Evolutionary conservation across 2,329 filamentous ascomycete genomes (phyloP).

Genomic region (Aaosphaeria arxii): DNA sequence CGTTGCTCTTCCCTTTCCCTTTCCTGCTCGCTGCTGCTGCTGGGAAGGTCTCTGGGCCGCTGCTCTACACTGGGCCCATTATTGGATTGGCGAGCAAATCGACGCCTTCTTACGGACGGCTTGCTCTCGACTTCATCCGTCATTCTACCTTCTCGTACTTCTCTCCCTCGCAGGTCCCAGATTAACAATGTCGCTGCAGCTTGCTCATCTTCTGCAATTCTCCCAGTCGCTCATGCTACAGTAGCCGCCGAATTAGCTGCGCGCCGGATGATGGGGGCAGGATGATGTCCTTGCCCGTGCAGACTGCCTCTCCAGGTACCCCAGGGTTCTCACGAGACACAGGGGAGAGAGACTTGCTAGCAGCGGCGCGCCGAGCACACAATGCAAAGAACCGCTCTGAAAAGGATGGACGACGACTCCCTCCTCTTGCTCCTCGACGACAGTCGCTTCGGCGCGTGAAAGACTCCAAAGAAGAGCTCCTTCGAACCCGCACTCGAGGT

Average conservation of each 20-base stretch:
- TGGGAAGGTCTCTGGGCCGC: too few species aligned
- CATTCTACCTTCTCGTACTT: slow-evolving; percentile 10
- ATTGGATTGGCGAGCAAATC: too few species aligned
- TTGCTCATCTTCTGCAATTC: slow-evolving; percentile 17
- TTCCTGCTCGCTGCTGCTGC: slow-evolving; percentile 8
- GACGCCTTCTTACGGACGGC: background rate
- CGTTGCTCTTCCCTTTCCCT: background rate
- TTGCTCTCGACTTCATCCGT: slow-evolving; percentile 20
- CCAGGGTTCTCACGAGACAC: slow-evolving; percentile 22
- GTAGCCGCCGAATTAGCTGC: slow-evolving; percentile 13
- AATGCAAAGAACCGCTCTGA: slow-evolving; percentile 22
- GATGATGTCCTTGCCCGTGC: slow-evolving; percentile 33
- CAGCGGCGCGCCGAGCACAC: slow-evolving; percentile 21
- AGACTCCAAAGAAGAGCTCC: slow-evolving; percentile 36
- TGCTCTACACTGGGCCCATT: too few species aligned
- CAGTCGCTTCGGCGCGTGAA: slow-evolving; percentile 32
- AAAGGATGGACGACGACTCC: slow-evolving; percentile 15
- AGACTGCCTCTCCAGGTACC: slow-evolving; percentile 23
- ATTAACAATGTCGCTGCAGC: slow-evolving; percentile 24
- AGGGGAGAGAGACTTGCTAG: slow-evolving; percentile 23
- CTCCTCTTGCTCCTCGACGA: slow-evolving; percentile 16
- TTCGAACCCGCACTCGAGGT: slow-evolving; percentile 25
- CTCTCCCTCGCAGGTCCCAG: slow-evolving; percentile 8
- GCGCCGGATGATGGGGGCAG: slow-evolving; percentile 29
- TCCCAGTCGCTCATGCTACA: slow-evolving; percentile 15